Conservation (phyloP, 2,329 filamentous ascomycete genomes). For the Hansfordia pulvinata region DNA sequence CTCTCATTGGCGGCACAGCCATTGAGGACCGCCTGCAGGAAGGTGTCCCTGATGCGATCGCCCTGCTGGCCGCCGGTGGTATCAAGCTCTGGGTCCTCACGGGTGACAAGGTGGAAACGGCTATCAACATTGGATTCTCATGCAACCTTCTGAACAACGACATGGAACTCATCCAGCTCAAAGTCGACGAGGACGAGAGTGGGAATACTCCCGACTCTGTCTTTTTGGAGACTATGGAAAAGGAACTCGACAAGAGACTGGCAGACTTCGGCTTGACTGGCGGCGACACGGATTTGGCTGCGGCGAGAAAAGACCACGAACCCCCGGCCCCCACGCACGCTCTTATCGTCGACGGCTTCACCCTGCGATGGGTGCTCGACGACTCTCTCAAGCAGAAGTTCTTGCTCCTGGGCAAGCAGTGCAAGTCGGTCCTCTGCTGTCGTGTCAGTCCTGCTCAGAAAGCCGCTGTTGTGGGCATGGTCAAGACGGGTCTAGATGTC, state of each 20-base stretch:
- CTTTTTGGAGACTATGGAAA: conserved; percentile 45
- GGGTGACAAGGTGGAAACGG: conserved; percentile 96
- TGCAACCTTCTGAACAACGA: conserved; percentile 96
- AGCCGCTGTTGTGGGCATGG: conserved; percentile 90
- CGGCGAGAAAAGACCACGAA: conserved; percentile 71
- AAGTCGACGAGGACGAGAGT: conserved; percentile 61
- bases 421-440: conserved; percentile 91
- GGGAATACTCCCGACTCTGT: conserved; percentile 30
- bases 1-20: conserved; percentile 80
- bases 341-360: conserved; percentile 88
- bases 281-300: conserved; percentile 69
- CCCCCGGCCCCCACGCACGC: conserved; percentile 81
- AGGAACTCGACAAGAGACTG: conserved; percentile 63
- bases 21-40: conserved; percentile 97
- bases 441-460: conserved; percentile 95
- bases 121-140: conserved; percentile 99
- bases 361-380: conserved; percentile 74
- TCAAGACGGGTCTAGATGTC: conserved; percentile 87
- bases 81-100: conserved; percentile 99
- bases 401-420: conserved; percentile 88
- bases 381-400: conserved; percentile 83
- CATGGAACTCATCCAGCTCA: conserved; percentile 90
- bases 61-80: conserved; percentile 77
- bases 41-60: conserved; percentile 91
- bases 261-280: conserved; percentile 65